Conservation (phyloP, 192 early-diverging fungal genomes). For the Tieghemiomyces parasiticus region DNA sequence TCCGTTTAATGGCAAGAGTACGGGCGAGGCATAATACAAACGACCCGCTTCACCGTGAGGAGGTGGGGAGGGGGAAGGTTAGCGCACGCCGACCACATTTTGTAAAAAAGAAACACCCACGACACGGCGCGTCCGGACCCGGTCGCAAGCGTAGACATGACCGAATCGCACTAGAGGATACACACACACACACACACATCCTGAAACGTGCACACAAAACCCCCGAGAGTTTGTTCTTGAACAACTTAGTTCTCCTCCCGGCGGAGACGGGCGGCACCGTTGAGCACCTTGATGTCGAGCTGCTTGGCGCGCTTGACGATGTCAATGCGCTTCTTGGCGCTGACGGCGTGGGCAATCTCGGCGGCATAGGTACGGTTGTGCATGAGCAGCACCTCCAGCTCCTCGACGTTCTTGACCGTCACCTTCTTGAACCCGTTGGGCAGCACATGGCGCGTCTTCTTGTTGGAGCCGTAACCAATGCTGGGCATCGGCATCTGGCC, state of each 20-base stretch:
- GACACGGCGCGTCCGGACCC: too few relatives aligned
- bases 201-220: too few relatives aligned
- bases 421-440: constrained; percentile 99
- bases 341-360: constrained; percentile 97
- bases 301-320: constrained; percentile 92
- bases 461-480: constrained; percentile 98
- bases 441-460: constrained; percentile 88
- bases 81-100: too few relatives aligned
- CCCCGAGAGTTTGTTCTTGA: too few relatives aligned
- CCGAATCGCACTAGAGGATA: too few relatives aligned
- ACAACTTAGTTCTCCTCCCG: constrained; percentile 50
- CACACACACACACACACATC: too few relatives aligned
- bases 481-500: constrained; percentile 96
- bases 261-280: constrained; percentile 76
- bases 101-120: too few relatives aligned
- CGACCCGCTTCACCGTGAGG: too few relatives aligned
- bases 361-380: constrained; percentile 99
- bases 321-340: constrained; percentile 80
- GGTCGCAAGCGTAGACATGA: too few relatives aligned
- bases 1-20: too few relatives aligned
- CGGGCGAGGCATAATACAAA: too few relatives aligned
- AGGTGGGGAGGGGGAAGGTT: too few relatives aligned
- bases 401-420: constrained; percentile 76
- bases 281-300: constrained; percentile 92
- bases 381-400: constrained; percentile 95